Conservation (phyloP, 2,329 filamentous ascomycete genomes). For the Sclerotinia sclerotiorum region DNA sequence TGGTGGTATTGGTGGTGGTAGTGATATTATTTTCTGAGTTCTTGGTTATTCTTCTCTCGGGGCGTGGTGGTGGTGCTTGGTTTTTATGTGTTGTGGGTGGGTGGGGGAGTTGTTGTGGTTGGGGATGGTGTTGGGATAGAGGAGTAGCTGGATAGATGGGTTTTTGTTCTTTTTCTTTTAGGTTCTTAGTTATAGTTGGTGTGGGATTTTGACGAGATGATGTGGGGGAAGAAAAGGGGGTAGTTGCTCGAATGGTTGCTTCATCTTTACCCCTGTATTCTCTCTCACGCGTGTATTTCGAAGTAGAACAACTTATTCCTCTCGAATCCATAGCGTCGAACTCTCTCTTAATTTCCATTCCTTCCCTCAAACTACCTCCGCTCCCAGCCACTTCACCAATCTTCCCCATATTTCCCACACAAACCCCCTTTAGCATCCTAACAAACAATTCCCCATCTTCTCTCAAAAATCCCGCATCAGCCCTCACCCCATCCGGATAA, state of each 20-base stretch:
- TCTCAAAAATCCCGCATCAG: slow-evolving; percentile 17
- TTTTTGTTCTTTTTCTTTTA: not conserved
- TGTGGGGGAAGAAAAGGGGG: not conserved
- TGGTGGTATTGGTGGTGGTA: no score
- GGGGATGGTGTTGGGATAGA: no score
- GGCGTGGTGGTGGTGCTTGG: not conserved
- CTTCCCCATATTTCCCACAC: not conserved
- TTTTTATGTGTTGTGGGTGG: not conserved
- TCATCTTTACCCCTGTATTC: not conserved
- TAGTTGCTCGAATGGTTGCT: not conserved
- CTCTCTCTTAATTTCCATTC: not conserved
- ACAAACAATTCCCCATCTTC: slow-evolving; percentile 18
- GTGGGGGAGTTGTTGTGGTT: not conserved
- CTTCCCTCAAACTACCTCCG: not conserved
- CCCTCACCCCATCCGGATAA: slow-evolving; percentile 20
- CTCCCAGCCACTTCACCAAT: not conserved
- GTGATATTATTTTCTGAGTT: no score
- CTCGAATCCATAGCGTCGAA: not conserved
- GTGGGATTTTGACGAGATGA: not conserved
- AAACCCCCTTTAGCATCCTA: slow-evolving; percentile 7
- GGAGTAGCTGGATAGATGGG: accelerated
- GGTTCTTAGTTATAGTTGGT: not conserved
- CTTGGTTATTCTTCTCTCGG: not conserved
- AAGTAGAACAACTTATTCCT: not conserved
- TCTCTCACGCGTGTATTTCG: not conserved